Evolutionary conservation across 768 basidiomycete genomes (phyloP).

Genomic region (Candolleomyces efflorescens): DNA sequence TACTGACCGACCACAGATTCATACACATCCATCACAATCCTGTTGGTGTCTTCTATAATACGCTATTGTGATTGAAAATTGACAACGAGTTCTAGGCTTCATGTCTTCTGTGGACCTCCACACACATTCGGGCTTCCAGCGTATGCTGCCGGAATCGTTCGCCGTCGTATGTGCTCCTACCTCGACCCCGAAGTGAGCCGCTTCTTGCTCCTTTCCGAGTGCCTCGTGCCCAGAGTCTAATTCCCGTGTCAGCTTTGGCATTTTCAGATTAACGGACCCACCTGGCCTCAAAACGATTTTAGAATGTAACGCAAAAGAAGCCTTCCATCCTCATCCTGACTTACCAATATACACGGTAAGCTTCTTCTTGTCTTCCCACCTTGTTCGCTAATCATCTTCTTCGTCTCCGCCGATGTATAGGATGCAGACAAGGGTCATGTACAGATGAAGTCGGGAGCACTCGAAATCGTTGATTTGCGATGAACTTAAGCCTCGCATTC

Average conservation of each 20-base stretch:
- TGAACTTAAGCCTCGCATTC: slow-evolving; percentile 9
- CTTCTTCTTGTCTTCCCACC: slow-evolving; percentile 11
- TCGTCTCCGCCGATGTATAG: slow-evolving; percentile 27
- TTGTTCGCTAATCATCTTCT: neutral
- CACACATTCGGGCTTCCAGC: slow-evolving; percentile 85
- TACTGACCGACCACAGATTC: slow-evolving; percentile 51
- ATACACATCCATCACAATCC: slow-evolving; percentile 88
- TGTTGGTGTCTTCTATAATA: slow-evolving; percentile 41
- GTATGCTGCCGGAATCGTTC: slow-evolving; percentile 88
- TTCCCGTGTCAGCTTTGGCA: slow-evolving; percentile 58
- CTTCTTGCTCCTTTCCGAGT: neutral
- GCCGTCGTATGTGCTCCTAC: slow-evolving; percentile 89
- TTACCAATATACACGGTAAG: slow-evolving; percentile 82
- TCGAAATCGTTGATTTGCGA: slow-evolving; percentile 87
- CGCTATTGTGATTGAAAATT: neutral
- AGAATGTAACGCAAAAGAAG: slow-evolving; percentile 62
- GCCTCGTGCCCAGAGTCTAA: slow-evolving; percentile 8
- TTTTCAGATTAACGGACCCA: slow-evolving; percentile 89
- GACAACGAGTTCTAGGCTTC: slow-evolving; percentile 48
- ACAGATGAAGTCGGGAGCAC: slow-evolving; percentile 61
- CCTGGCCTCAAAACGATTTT: slow-evolving; percentile 73
- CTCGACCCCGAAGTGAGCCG: slow-evolving; percentile 64
- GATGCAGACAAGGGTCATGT: slow-evolving; percentile 87
- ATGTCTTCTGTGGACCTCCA: slow-evolving; percentile 95
- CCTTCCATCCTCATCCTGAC: slow-evolving; percentile 86